A percentile compares a stretch with the other conserved stretches of the same genome.
These are phyloP conservation scores for Zasmidium cellare DNA, from an alignment of 2,329 filamentous ascomycete genomes.

Conservation along the genomic window DNA sequence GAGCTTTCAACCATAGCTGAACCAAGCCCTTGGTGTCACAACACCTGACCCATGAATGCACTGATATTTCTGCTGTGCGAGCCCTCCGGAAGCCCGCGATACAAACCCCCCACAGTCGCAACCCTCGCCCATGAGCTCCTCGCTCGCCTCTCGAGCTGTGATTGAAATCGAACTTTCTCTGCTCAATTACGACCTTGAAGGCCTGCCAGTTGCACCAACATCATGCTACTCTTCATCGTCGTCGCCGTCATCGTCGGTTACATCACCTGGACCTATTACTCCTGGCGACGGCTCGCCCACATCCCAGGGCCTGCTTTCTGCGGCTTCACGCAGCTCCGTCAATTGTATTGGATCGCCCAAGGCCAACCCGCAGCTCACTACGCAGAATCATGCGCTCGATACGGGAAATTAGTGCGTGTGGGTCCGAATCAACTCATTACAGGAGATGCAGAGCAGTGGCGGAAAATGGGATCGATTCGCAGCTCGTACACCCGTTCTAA, in stretches of 20 bases:
- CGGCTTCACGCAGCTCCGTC: slow-evolving; percentile 3
- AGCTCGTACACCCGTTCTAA: slow-evolving; percentile 1
- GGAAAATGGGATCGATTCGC: slow-evolving; percentile 9
- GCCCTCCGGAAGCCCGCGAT: background rate
- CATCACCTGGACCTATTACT: background rate
- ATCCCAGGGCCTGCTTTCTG: slow-evolving; percentile 11
- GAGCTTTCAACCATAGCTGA: no score
- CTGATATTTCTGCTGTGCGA: background rate
- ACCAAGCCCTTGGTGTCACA: no score
- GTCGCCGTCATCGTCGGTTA: background rate
- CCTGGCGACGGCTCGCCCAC: slow-evolving; percentile 1
- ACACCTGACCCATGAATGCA: background rate
- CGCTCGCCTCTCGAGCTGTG: background rate
- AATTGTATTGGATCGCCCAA: slow-evolving; percentile 7
- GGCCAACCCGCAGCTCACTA: slow-evolving; percentile 8
- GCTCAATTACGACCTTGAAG: background rate
- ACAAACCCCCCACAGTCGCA: background rate
- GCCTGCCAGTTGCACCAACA: background rate
- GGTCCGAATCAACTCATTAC: slow-evolving; percentile 7
- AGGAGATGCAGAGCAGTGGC: slow-evolving; percentile 2
- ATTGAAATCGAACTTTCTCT: background rate
- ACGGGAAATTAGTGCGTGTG: slow-evolving; percentile 9
- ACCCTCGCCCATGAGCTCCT: background rate
- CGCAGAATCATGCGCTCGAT: slow-evolving; percentile 1
- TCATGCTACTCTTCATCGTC: background rate